Conservation (phyloP, 2,329 filamentous ascomycete species). For the Hypocrella siamensis region DNA sequence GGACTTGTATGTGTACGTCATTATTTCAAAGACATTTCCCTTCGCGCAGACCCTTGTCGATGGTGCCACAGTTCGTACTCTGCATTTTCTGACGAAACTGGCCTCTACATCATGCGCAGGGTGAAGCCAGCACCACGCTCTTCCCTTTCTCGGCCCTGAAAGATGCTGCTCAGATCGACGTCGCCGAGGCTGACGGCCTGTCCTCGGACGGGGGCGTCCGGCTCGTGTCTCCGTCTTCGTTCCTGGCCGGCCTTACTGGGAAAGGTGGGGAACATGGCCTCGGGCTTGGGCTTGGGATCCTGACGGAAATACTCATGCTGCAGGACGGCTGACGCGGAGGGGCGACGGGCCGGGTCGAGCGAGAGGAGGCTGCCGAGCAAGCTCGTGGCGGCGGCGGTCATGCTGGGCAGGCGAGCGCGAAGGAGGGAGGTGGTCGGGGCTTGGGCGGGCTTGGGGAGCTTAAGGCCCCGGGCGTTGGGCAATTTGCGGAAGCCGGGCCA, state of each 20-base stretch:
- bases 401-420: constrained; percentile 62
- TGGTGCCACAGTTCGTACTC: no score
- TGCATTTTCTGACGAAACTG: not conserved
- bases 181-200: constrained; percentile 40
- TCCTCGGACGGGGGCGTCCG: constrained; percentile 70
- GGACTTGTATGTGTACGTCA: no score
- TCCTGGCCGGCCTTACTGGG: constrained; percentile 91
- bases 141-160: constrained; percentile 48
- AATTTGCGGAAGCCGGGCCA: constrained; percentile 83
- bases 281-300: constrained; percentile 77
- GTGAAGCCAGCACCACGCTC: constrained; percentile 50
- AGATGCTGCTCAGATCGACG: constrained; percentile 56
- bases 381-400: constrained; percentile 58
- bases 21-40: no score
- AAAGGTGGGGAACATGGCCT: constrained; percentile 92
- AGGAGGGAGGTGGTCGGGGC: constrained; percentile 35
- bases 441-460: constrained; percentile 39
- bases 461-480: constrained; percentile 70
- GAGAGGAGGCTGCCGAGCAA: constrained; percentile 57
- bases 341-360: constrained; percentile 58
- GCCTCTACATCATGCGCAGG: constrained; percentile 38
- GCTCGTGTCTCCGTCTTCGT: constrained; percentile 53
- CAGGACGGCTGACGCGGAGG: constrained; percentile 58
- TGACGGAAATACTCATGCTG: constrained; percentile 75
- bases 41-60: no score